phyloP scores from a whole-genome alignment of 441 rosid genomes.

The Lepidium campestre region DNA sequence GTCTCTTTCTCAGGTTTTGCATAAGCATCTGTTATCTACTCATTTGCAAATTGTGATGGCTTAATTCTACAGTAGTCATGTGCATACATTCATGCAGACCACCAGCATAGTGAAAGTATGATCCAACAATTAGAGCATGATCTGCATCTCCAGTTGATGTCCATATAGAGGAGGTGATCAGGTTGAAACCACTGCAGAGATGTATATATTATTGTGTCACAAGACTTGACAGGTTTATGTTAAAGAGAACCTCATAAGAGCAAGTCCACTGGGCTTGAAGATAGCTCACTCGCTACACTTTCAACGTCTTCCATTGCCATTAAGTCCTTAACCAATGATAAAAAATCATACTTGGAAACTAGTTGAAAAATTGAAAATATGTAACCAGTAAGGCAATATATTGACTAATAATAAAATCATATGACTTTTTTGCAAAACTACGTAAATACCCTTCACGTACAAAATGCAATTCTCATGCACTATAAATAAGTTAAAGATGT shows the following conservation, averaged over 20 bases:
- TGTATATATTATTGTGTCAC: neutral
- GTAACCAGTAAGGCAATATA: too few relatives aligned
- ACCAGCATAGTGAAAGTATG: slow-evolving; percentile 88
- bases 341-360: too few relatives aligned
- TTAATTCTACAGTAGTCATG: neutral
- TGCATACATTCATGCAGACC: slow-evolving; percentile 17
- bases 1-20: neutral
- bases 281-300: too few relatives aligned
- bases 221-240: neutral
- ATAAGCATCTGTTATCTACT: neutral
- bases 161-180: slow-evolving; percentile 38
- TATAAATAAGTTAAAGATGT: neutral
- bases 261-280: slow-evolving; percentile 87
- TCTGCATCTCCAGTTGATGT: slow-evolving; percentile 87
- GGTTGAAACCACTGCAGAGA: neutral
- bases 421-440: too few relatives aligned
- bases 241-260: slow-evolving; percentile 56
- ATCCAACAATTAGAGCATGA: slow-evolving; percentile 80
- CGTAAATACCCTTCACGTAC: too few relatives aligned
- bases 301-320: too few relatives aligned
- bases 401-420: too few relatives aligned
- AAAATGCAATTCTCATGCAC: too few relatives aligned
- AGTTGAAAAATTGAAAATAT: too few relatives aligned
- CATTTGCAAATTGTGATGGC: neutral
- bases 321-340: too few relatives aligned